Percentiles rank a stretch among this genome's conserved stretches.
Evolutionary conservation across 306 rosid genomes (phyloP).

Genomic region (Sicyos edulis): DNA sequence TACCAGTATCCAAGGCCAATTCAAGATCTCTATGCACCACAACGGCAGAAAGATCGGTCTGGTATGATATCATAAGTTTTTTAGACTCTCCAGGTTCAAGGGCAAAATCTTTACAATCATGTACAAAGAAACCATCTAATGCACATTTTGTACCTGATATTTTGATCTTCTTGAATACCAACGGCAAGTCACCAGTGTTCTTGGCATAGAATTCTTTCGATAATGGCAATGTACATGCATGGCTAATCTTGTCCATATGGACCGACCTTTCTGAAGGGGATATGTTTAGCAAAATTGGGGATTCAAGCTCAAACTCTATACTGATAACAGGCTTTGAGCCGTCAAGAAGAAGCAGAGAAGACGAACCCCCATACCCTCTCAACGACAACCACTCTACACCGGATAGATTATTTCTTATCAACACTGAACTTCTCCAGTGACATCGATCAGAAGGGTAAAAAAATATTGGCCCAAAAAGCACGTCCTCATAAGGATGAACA

Average conservation of each 20-base stretch:
- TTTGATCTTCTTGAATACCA: constrained; percentile 57
- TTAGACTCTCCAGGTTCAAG: constrained; percentile 61
- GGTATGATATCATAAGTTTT: constrained; percentile 57
- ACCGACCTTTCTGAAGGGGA: constrained; percentile 50
- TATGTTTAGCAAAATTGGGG: constrained; percentile 41
- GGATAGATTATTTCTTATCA: constrained; percentile 87
- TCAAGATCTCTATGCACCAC: constrained; percentile 76
- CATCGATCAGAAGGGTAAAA: constrained; percentile 75
- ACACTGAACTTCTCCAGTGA: constrained; percentile 78
- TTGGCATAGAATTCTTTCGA: constrained; percentile 65
- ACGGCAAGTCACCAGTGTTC: constrained; percentile 77
- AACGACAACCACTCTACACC: constrained; percentile 82
- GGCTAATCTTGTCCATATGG: constrained; percentile 39
- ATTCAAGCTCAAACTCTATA: constrained; percentile 58
- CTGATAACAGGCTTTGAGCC: constrained; percentile 46
- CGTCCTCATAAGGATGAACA: constrained; percentile 57
- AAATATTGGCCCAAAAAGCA: constrained; percentile 68
- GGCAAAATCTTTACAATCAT: constrained; percentile 47
- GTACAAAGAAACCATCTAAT: constrained; percentile 73
- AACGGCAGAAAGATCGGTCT: constrained; percentile 63
- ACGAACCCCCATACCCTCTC: constrained; percentile 72
- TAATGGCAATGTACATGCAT: constrained; percentile 53
- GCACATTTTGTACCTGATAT: constrained; percentile 79
- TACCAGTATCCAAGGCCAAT: constrained; percentile 65
- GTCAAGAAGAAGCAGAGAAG: constrained; percentile 62